Base-by-base conservation (phyloP, 352 stramenopile genomes). In the Thalassiosira oceanica region DNA sequence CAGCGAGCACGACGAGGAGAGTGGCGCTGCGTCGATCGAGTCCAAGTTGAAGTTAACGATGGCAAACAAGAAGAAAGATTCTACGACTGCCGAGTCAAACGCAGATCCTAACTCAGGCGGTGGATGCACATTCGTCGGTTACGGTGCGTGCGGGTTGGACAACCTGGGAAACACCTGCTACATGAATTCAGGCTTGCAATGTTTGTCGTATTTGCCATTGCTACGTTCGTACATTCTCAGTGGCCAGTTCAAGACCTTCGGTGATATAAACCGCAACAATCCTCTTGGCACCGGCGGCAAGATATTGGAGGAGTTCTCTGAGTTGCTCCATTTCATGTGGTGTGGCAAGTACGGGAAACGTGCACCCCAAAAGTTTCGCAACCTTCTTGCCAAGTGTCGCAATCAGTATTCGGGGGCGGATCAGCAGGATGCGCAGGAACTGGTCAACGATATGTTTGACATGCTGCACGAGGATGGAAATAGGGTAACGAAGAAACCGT, bases 101-200 rank as follows among this genome's bases (percentile, higher is more conserved):
- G 16, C 33, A 43, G 76, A 84, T 36, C 42, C 46, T 5, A 67
- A 68, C 52, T 50, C 24, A 20, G 85, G 62, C 68, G 45, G 70
- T 29, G n/a, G 87, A 20, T 92, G 85, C 61, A 63, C 71, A 13
- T 84, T 89, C 61, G 82, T 83, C 24, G 77, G 74, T 3, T 92
- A 86, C 61, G 84, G 84, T 33, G 84, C 86, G 49, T 91, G 83
- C 42, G 85, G 87, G 5, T 61, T 93, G n/a, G 56, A 69, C 2
- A 93, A 92, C 67, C 58, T 98, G 37, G 95, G 97, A 8, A 99
- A 99, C 61, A 99, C 97, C 10, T 99, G 96, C 72, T 99, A 98
- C 68, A 96, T 97, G 68, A 98, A 97, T 69, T 97, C 94, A 49
- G 94, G 94, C 3, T 80, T 98, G 10, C 96, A 99, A 78, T 99